Base-by-base conservation (phyloP, 768 basidiomycete genomes). In the Amylocystis lapponica region DNA sequence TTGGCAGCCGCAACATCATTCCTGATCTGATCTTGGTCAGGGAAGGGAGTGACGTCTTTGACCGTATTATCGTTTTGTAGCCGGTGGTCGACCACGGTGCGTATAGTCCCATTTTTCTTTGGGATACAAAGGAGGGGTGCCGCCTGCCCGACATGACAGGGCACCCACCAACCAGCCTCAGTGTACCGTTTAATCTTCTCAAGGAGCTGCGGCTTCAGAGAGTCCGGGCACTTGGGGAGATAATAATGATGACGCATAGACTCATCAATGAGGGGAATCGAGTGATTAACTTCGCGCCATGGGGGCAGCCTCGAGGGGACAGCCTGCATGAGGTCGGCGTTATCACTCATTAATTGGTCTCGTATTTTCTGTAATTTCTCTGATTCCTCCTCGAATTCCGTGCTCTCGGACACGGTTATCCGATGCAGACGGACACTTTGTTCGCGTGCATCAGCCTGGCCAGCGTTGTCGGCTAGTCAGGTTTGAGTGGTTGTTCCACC, bases 31-130 rank as follows among this genome's bases (percentile, higher is more conserved):
- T 72, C 66, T 22, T 68, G 66, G 35, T 73, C 66, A 0, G 69
- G 71, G 19, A 72, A 56, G 0, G 68, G 71, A 0, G 68, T 68
- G 0, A 67, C 56, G 37, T 68, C 66, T 39, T 67, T 62, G 0
- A 63, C 16, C 0, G 66, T 75, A 45, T 75, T 73, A 2, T 65
- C 58, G 43, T 73, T 74, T 0, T 61, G 44, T 34, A 68, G 55
- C 5, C 64, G 38, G 3, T 47, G 51, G 41, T 72, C 69, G 1
- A 76, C 25, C 33, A 56, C 58, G 14, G 58, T 47, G 1, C 57
- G 41, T 1, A 76, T 25, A 4, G 56, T 44, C 1, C 56, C 60
- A 33, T 62, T 52, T 25, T 65, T 66, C 49, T 70, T 71, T 0
- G 52, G 52, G 1, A 68, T 23, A 31, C 50, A 54, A 8, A 58